A percentile compares a stretch with the other conserved stretches of the same genome.
These are phyloP conservation scores for Magnusiomyces sp. DNA, from an alignment of 1,139 yeast species.

Conservation along the genomic window DNA sequence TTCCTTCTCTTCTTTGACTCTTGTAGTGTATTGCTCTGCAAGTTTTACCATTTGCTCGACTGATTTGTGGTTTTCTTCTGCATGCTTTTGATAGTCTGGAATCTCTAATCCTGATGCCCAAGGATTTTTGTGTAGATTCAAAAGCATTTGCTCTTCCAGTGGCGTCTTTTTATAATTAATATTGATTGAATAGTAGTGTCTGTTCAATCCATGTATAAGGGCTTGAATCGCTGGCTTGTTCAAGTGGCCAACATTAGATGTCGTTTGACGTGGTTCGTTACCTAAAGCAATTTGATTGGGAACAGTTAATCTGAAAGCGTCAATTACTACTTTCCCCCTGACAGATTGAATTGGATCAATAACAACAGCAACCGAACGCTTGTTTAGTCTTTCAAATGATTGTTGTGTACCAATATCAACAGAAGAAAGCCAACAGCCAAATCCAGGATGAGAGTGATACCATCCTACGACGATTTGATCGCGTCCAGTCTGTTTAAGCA, in stretches of 20 bases:
- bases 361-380: constrained; percentile 94
- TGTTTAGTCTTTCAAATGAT: constrained; percentile 90
- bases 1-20: constrained; percentile 90
- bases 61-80: constrained; percentile 63
- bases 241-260: constrained; percentile 89
- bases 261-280: constrained; percentile 96
- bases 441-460: constrained; percentile 99
- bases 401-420: constrained; percentile 98
- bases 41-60: constrained; percentile 78
- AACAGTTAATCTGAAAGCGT: constrained; percentile 92
- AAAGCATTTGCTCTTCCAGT: constrained; percentile 86
- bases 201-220: constrained; percentile 90
- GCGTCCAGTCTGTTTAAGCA: constrained; percentile 96
- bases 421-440: constrained; percentile 96
- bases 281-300: constrained; percentile 88
- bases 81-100: constrained; percentile 70
- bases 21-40: constrained; percentile 81
- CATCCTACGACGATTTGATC: constrained; percentile 98
- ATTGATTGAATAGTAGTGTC: constrained; percentile 92
- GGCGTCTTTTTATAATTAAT: constrained; percentile 92
- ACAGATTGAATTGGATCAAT: constrained; percentile 97
- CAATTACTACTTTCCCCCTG: constrained; percentile 97
- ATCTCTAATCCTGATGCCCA: constrained; percentile 92
- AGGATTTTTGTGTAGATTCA: constrained; percentile 87
- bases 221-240: constrained; percentile 98